These are phyloP conservation scores for Sergeia podlipaevii DNA, from an alignment of 208 protist genomes.

Conservation along the genomic window DNA sequence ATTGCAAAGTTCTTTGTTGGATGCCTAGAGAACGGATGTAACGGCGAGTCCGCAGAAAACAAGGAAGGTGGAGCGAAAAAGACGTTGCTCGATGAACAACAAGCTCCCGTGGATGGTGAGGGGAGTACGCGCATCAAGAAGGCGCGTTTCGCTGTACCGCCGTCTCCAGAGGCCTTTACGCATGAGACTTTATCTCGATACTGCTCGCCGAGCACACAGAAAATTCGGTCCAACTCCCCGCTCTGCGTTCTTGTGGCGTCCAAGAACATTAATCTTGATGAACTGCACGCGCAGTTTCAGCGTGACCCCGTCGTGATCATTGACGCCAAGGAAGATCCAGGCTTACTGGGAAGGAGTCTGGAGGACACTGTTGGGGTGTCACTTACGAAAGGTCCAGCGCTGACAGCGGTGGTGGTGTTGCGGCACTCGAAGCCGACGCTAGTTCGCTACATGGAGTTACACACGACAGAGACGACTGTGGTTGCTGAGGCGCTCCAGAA, in stretches of 20 bases:
- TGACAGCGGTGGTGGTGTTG: conserved; percentile 15
- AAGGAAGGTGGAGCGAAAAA: conserved; percentile 2
- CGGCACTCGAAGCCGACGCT: conserved; percentile 21
- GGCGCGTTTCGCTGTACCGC: too few species aligned
- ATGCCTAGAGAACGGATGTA: conserved; percentile 10
- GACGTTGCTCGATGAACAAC: too few species aligned
- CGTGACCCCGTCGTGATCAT: conserved; percentile 76
- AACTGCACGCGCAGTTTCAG: conserved; percentile 26
- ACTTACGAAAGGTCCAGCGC: not conserved
- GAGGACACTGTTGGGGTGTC: conserved; percentile 11
- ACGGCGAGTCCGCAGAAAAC: not conserved
- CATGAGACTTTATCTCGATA: conserved; percentile 23
- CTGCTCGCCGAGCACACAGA: conserved; percentile 36
- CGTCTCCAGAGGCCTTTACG: too few species aligned
- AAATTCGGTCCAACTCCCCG: conserved; percentile 12
- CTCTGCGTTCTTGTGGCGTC: conserved; percentile 52
- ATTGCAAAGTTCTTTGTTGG: conserved; percentile 66
- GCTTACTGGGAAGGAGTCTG: conserved; percentile 6
- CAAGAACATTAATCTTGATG: conserved; percentile 19
- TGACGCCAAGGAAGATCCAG: conserved; percentile 18
- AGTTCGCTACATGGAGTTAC: conserved; percentile 19
- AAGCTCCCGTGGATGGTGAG: too few species aligned
- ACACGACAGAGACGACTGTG: conserved; percentile 10
- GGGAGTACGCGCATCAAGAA: too few species aligned
- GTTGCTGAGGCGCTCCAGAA: conserved; percentile 19